phyloP scores from a whole-genome alignment of 2,329 filamentous ascomycete genomes.

The Trichophyton rubrum region DNA sequence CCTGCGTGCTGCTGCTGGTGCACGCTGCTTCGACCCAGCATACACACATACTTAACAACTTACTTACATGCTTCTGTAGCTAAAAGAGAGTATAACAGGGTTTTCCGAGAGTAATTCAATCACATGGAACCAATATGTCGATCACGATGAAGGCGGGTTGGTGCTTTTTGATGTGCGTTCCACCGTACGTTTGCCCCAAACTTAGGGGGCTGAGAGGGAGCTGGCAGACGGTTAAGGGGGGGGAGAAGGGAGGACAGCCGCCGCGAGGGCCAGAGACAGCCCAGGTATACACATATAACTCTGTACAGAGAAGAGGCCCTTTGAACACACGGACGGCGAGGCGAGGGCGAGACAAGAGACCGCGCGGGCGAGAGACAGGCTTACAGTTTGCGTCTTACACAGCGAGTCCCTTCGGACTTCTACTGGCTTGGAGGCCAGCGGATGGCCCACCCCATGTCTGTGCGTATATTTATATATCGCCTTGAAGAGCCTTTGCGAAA shows the following conservation, averaged over 20 bases:
- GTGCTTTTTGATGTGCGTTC: conserved; percentile 3
- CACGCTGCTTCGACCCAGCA: not conserved
- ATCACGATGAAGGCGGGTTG: not conserved
- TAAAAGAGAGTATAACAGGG: not conserved
- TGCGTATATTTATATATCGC: not conserved
- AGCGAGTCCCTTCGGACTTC: no score
- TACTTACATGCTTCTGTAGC: not conserved
- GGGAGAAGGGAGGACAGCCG: no score
- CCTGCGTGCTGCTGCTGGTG: not conserved
- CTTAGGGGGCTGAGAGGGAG: not conserved
- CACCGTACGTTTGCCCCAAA: not conserved
- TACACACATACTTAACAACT: not conserved
- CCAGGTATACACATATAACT: not conserved
- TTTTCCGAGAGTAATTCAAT: conserved; percentile 2
- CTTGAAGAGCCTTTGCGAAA: not conserved
- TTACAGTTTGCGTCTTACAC: not conserved
- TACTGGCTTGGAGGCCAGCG: not conserved
- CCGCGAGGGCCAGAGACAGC: no score
- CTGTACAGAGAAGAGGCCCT: no score
- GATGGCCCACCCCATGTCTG: not conserved
- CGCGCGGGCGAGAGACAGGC: not conserved
- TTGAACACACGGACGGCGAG: not conserved
- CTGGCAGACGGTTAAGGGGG: no score
- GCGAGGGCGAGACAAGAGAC: not conserved
- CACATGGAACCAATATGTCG: conserved; percentile 3